These are phyloP conservation scores for Stagonosporopsis tanaceti DNA, from an alignment of 2,329 filamentous ascomycete species.

Conservation along the genomic window DNA sequence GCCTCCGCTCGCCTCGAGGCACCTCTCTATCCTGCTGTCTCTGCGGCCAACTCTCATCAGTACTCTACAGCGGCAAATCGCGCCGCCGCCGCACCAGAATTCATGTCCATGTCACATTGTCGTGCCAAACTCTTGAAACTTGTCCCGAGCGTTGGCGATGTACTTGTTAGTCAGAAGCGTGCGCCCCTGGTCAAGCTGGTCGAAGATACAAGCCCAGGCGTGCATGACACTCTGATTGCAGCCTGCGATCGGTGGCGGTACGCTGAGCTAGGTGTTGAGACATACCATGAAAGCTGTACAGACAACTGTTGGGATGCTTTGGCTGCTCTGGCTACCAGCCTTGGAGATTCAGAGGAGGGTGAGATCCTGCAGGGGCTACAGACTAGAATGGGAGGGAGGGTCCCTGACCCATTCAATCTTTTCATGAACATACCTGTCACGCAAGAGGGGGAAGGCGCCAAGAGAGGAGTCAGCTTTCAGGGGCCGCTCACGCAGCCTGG, in stretches of 20 bases:
- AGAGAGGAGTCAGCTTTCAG: conserved; percentile 50
- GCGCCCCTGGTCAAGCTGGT: conserved; percentile 44
- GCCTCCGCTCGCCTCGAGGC: conserved; percentile 36
- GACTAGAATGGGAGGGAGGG: conserved; percentile 34
- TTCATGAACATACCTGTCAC: conserved; percentile 57
- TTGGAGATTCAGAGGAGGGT: conserved; percentile 25
- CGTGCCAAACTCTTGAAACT: conserved; percentile 40
- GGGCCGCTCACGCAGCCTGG: conserved; percentile 51
- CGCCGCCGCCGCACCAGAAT: conserved; percentile 41
- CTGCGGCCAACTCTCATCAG: conserved; percentile 27
- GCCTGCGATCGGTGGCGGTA: conserved; percentile 50
- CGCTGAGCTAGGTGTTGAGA: conserved; percentile 40
- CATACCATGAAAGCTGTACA: conserved; percentile 48
- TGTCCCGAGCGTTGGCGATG: conserved; percentile 39
- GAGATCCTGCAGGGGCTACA: conserved; percentile 30
- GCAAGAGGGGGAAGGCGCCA: conserved; percentile 46
- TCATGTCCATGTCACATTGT: conserved; percentile 50
- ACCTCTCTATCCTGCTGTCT: conserved; percentile 40
- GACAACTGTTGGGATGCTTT: conserved; percentile 48
- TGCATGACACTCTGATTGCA: conserved; percentile 48
- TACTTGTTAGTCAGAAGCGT: conserved; percentile 45
- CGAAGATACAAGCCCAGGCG: conserved; percentile 45
- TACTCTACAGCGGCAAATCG: conserved; percentile 37
- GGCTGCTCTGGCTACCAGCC: conserved; percentile 22
- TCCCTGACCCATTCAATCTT: conserved; percentile 48